phyloP scores from a whole-genome alignment of 495 filamentous ascomycete genomes.

The Talaromyces wortmannii region DNA sequence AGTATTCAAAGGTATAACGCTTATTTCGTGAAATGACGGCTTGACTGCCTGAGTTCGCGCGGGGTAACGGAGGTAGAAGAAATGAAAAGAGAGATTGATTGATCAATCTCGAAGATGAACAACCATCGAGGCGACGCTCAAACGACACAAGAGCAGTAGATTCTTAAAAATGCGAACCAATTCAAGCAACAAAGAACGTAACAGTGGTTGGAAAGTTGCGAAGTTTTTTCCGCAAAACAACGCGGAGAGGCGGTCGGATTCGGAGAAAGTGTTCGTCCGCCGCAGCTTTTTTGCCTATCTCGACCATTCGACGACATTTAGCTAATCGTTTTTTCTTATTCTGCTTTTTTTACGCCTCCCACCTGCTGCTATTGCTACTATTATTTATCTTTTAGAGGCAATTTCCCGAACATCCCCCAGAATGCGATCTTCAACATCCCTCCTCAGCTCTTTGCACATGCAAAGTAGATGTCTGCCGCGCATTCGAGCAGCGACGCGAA shows the following conservation, averaged over 20 bases:
- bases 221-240: conserved; percentile 1
- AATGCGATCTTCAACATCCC: conserved; percentile 5
- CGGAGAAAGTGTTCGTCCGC: conserved; percentile 19
- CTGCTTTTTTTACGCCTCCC: too few relatives aligned
- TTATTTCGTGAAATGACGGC: not conserved
- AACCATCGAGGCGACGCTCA: not conserved
- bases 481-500: conserved; percentile 1
- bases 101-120: not conserved
- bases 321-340: too few relatives aligned
- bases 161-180: too few relatives aligned
- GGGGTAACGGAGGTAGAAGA: conserved; percentile 8
- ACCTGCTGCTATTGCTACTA: too few relatives aligned
- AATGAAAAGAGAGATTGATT: not conserved
- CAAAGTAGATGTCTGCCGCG: conserved; percentile 8
- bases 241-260: conserved; percentile 8
- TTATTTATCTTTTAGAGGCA: not conserved
- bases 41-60: conserved; percentile 3
- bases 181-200: not conserved
- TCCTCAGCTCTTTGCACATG: conserved; percentile 11
- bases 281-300: conserved; percentile 8
- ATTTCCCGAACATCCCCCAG: not conserved
- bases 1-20: not conserved
- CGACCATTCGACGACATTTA: too few relatives aligned
- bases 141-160: not conserved
- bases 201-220: not conserved